Percentiles rank a stretch among this genome's conserved stretches.
These are phyloP conservation scores for Xylaria intraflava DNA, from an alignment of 495 filamentous ascomycete genomes.

Conservation along the genomic window DNA sequence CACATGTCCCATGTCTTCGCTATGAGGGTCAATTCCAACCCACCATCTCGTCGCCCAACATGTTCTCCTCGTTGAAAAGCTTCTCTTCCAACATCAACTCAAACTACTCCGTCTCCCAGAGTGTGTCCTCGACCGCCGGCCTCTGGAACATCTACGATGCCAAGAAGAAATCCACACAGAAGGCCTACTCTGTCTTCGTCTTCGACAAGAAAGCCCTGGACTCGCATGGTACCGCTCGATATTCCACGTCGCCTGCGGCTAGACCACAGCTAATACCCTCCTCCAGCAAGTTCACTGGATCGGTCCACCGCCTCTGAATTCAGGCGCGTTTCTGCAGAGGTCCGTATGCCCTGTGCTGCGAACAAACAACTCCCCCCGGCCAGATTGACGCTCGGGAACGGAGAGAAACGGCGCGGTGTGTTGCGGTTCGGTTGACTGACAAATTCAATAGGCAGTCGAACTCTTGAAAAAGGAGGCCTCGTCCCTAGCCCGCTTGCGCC, in stretches of 20 bases:
- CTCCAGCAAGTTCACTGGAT: slow-evolving; percentile 38
- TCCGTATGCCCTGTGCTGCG: slow-evolving; percentile 1
- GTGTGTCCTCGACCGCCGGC: slow-evolving; percentile 65
- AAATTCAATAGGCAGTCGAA: slow-evolving; percentile 51
- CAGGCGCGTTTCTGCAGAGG: slow-evolving; percentile 78
- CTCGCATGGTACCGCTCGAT: slow-evolving; percentile 39
- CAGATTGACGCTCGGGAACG: too few relatives aligned
- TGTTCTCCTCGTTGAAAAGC: slow-evolving; percentile 91
- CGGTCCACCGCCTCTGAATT: slow-evolving; percentile 53
- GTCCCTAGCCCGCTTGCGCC: slow-evolving; percentile 75
- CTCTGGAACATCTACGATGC: slow-evolving; percentile 97
- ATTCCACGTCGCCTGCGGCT: not conserved
- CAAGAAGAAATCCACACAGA: slow-evolving; percentile 89
- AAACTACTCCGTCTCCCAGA: slow-evolving; percentile 74
- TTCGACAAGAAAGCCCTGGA: slow-evolving; percentile 88
- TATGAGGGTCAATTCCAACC: slow-evolving; percentile 22
- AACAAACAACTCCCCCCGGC: not conserved
- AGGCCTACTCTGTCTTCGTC: slow-evolving; percentile 83
- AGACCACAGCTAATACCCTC: slow-evolving; percentile 2
- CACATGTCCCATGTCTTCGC: slow-evolving; percentile 5
- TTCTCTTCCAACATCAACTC: slow-evolving; percentile 80
- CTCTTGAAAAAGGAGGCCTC: slow-evolving; percentile 85
- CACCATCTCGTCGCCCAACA: slow-evolving; percentile 35
- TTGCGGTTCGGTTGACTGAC: not conserved
- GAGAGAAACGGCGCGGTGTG: not conserved